A percentile compares a stretch with the other conserved stretches of the same genome.
Evolutionary conservation across 2,329 filamentous ascomycete genomes (phyloP).

Genomic region (Fusarium buxicola): DNA sequence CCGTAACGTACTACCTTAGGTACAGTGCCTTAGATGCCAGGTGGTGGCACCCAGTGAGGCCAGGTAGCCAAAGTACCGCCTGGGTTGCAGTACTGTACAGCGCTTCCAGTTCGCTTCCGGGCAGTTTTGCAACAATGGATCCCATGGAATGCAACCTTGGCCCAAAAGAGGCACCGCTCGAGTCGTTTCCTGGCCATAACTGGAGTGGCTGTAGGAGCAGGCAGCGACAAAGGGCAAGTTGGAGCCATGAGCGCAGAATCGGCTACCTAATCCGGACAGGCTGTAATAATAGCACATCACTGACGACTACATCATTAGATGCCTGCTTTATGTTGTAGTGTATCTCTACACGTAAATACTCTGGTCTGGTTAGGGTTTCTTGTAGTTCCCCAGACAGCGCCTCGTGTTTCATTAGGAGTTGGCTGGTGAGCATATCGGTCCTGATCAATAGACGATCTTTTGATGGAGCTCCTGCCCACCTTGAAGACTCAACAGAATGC

Average conservation of each 20-base stretch:
- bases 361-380: not conserved
- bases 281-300: constrained; percentile 13
- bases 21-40: constrained; percentile 23
- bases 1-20: constrained; percentile 33
- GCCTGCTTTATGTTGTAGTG: constrained; percentile 7
- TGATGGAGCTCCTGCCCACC: no score
- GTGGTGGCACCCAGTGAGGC: constrained; percentile 29
- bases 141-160: constrained; percentile 46
- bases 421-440: no score
- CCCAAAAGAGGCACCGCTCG: constrained; percentile 36
- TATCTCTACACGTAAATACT: not conserved
- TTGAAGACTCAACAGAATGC: no score
- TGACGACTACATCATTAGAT: constrained; percentile 15
- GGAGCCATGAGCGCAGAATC: constrained; percentile 15
- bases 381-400: no score
- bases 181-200: constrained; percentile 29
- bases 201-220: constrained; percentile 25
- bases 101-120: constrained; percentile 24
- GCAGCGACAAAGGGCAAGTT: constrained; percentile 35
- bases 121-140: constrained; percentile 23
- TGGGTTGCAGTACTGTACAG: constrained; percentile 18
- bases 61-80: constrained; percentile 24
- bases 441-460: no score
- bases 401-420: no score
- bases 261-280: constrained; percentile 32